These are phyloP conservation scores for Anisodus acutangulus DNA, from an alignment of 257 asterid genomes.

Conservation along the genomic window DNA sequence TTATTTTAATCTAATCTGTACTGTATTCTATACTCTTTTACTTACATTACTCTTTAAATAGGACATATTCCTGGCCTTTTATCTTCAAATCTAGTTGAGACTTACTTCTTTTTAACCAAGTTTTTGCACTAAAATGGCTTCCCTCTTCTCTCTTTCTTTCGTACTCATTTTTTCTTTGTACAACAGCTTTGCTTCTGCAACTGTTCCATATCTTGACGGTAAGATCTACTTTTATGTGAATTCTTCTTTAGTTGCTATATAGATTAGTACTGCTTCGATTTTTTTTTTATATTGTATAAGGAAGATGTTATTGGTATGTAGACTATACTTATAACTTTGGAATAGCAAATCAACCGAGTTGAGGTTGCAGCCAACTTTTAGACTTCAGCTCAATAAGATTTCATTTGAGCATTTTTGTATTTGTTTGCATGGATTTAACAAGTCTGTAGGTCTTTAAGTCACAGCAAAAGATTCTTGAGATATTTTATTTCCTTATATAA, in stretches of 20 bases:
- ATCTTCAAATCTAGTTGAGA: conserved; percentile 4
- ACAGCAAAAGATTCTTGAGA: neutral
- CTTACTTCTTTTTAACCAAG: neutral
- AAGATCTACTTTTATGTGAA: conserved; percentile 12
- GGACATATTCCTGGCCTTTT: neutral
- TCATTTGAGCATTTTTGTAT: neutral
- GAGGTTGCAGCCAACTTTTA: neutral
- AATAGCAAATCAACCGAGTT: neutral
- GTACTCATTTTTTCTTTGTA: conserved; percentile 39
- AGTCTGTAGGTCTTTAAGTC: neutral
- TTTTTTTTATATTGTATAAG: neutral
- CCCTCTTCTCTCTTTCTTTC: conserved; percentile 42
- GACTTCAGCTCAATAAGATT: conserved; percentile 1
- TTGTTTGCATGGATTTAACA: neutral
- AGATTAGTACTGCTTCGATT: neutral
- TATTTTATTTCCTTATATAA: neutral
- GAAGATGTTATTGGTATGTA: neutral
- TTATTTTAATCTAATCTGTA: neutral
- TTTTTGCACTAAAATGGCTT: conserved; percentile 40
- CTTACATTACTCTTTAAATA: conserved; percentile 26
- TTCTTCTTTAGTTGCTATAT: neutral
- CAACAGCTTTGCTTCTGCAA: conserved; percentile 45
- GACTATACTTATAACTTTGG: neutral
- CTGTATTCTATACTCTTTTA: neutral
- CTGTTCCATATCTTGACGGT: conserved; percentile 57